Evolutionary conservation across 139 green algal species (phyloP), one percentile per base, ranked within the genome.

Genomic region (Haematococcus lacustris): DNA sequence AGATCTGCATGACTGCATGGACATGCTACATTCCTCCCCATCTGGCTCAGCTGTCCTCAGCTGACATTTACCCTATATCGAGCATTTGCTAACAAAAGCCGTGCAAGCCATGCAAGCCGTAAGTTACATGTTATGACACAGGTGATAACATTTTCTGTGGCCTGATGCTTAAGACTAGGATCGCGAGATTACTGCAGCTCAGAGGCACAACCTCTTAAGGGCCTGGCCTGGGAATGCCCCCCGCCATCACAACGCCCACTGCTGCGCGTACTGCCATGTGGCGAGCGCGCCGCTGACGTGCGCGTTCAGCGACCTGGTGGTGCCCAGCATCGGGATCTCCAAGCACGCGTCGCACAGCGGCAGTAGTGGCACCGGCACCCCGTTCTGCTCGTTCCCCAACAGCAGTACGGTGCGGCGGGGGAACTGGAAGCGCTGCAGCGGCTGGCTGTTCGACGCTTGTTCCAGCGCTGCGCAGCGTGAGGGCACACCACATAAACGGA

Each of bases 351-450:
- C 86, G 73, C 96, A 72, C 28, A 85, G 30, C 1, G 71, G 72
- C 66, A 91, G 75, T 38, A 92, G 68, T 0, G 32, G 17, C 21
- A 73, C 82, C 6, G 86, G 86, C 9, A 92, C 77, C 33, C 87
- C 87, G 32, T 91, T 87, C 81, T 85, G 86, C 77, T 97, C 92
- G 6, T 87, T 83, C 25, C 92, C 92, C 66, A 97, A 81, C 74
- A 97, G 57, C 57, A 97, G 76, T 50, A 95, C 83, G 7, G 64
- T 82, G 17, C 62, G 71, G 0, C 25, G 25, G 0, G 87, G 84
- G 61, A 91, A 96, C 26, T 6, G 5, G 59, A 74, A 88, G 30
- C 38, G 23, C 43, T 84, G 74, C 68, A 92, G 68, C 2, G 72
- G 40, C 21, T 83, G 61, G 38, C 85, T 92, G 61, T 88, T 83